Evolutionary conservation across 306 rosid genomes (phyloP), one percentile per base, ranked within the genome.

Genomic region (Trifolium repens): DNA sequence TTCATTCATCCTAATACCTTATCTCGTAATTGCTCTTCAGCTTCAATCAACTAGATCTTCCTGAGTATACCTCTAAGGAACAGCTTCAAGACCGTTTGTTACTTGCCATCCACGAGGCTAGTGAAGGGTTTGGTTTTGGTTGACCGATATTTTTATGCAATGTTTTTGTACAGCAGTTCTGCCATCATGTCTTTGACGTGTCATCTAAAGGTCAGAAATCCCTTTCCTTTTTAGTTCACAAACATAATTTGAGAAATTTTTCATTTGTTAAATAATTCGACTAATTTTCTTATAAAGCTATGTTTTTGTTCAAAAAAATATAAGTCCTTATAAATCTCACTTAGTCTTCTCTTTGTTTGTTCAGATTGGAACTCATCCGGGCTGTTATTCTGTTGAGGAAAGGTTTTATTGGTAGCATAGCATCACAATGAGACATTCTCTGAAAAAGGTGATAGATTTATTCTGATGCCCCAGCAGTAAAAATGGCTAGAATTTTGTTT

Each of bases 111-210:
- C 99, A 96, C 52, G 99, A 96, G 78, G 99, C 85, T 39, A 96
- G 96, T 63, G 99, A 96, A 90, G 99, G 99, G 74, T 96, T 96
- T 69, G 99, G 99, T 75, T 96, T 96, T 69, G 99, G 99, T 59
- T 96, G 64, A 88, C 66, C 35, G 8, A 59, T 16, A 30, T 26
- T 55, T 27, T 70, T 39, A 30, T 27, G 71, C 16, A 69, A 81
- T 64, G 49, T 64, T 80, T 75, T 80, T 47, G 55, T 77, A 77
- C 85, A 71, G 83, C 75, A 15, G 74, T 57, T 57, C 78, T 35
- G 46, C 83, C 80, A 78, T 79, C 72, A 75, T 72, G 81, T 80
- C 78, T 75, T 77, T 72, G 32, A 71, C 72, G 70, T 85, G 67
- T 79, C 89, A 59, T 84, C 80, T 74, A 84, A 82, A 91, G 93